Base-by-base conservation (phyloP, 768 basidiomycete genomes). In the Rhodotorula taiwanensis region DNA sequence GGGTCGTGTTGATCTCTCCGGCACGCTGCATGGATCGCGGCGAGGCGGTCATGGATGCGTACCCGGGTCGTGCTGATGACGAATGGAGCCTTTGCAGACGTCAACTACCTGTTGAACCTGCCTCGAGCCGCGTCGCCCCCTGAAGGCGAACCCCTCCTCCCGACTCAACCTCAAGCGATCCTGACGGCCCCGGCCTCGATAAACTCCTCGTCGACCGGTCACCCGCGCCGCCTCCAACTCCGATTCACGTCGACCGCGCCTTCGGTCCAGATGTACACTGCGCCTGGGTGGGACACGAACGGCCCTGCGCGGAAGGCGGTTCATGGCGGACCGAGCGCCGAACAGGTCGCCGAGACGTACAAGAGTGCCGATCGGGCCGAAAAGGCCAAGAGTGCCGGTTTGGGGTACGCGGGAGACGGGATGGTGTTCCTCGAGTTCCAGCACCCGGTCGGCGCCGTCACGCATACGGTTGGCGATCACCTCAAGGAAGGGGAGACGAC, bases 391-490 rank as follows among this genome's bases (percentile, higher is more conserved):
- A 21, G 7, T 18, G 21, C 28, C 2, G 52, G 52, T 20, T 10
- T 6, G 25, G 39, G 57, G 14, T 64, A 56, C 43, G 27, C 5
- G 0, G 14, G 11, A 11, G 39, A 56, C 54, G 57, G 60, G 18
- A 56, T 54, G n/a, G 47, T 65, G 1, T 70, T 70, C 33, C 52
- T 70, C 31, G 68, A 70, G 55, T 70, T 70, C 43, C 68, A 70
- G 14, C 44, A 55, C 15, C 68, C 68, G 0, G 57, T 70, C 4
- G 68, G 60, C 21, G 55, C 68, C 31, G 30, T 60, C 3, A 7
- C 48, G 3, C 60, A 70, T 25, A 25, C 20, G 10, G 45, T 52
- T 2, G 36, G 11, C 1, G 43, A 15, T 3, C 20, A 28, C 28
- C 25, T 41, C 42, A 36, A 27, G 20, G 34, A 27, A 20, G 49